Base-by-base conservation (phyloP, 2,329 filamentous ascomycete species). In the Phialophora verrucosa region DNA sequence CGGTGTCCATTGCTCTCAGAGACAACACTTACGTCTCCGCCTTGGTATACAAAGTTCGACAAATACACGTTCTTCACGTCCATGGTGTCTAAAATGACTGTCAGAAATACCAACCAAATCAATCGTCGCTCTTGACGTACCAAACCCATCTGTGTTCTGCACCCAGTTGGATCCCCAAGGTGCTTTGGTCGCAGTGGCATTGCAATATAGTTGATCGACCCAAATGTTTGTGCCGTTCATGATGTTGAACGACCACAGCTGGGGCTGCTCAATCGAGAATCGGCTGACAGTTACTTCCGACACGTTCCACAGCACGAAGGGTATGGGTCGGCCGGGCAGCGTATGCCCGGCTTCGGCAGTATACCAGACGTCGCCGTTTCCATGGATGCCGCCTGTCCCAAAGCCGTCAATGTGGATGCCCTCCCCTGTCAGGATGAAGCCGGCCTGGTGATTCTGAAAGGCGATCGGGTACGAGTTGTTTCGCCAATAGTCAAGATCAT, bases 231-330 rank as follows among this genome's bases (percentile, higher is more conserved):
- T 86, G 1, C 83, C 84, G 62, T 85, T 86, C 82, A 86, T 86
- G 66, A 86, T 84, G 71, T 86, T 86, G 58, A 86, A 73, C 17
- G 76, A 75, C 84, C 84, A 87, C 1, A 87, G 76, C 11, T 79
- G 83, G 1, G 84, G 82, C 62, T 86, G 78, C 47, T 79, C 78
- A 66, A 86, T 76, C 61, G 77, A 80, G 72, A 87, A 86, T 64
- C 84, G 81, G 25, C 79, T 76, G n/a, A 87, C 83, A 3, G 77
- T 75, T 2, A 86, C 83, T 61, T 85, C 79, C n/a, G 79, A 82
- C 2, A 84, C 82, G 69, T 86, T 87, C 84, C 84, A 87, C 60
- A 85, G 81, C 3, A 86, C 83, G 64, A 87, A 86, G 0, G 84
- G 83, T 84, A 87, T 87, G 0, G 84, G 84, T 10, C 85, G 75